Evolutionary conservation across 208 protist species (phyloP).

Genomic region (Herpetomonas samuelpessoai): DNA sequence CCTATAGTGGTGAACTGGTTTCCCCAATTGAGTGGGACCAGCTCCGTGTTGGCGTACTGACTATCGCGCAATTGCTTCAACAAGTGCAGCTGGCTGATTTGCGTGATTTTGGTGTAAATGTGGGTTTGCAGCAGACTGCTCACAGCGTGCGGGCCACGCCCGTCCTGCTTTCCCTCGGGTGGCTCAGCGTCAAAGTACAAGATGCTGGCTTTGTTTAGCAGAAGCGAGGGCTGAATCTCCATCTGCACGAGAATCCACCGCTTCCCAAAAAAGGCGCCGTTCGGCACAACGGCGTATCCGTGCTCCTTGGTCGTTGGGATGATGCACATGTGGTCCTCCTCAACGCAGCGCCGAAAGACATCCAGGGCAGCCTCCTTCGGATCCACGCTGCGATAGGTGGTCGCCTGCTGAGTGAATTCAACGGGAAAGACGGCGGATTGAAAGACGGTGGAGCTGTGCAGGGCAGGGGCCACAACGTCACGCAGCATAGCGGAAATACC

Average conservation of each 20-base stretch:
- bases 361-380: slow-evolving; percentile 44
- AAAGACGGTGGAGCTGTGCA: slow-evolving; percentile 55
- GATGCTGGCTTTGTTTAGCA: slow-evolving; percentile 29
- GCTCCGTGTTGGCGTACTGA: slow-evolving; percentile 70
- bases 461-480: slow-evolving; percentile 52
- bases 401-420: slow-evolving; percentile 73
- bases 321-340: slow-evolving; percentile 81
- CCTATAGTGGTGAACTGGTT: slow-evolving; percentile 62
- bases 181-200: slow-evolving; percentile 44
- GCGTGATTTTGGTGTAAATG: slow-evolving; percentile 57
- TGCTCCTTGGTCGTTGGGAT: slow-evolving; percentile 28
- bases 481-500: slow-evolving; percentile 44
- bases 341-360: slow-evolving; percentile 65
- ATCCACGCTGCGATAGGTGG: slow-evolving; percentile 43
- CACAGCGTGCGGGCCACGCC: slow-evolving; percentile 15
- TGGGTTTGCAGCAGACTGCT: slow-evolving; percentile 40
- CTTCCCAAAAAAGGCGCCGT: slow-evolving; percentile 30
- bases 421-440: slow-evolving; percentile 47
- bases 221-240: slow-evolving; percentile 20
- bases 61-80: slow-evolving; percentile 84
- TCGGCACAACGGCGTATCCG: slow-evolving; percentile 52
- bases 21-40: slow-evolving; percentile 77
- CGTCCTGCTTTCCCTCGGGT: not conserved
- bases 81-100: slow-evolving; percentile 81
- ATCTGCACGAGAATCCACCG: slow-evolving; percentile 68